These are phyloP conservation scores for Aspergillus proliferans DNA, from an alignment of 2,329 filamentous ascomycete genomes.

Conservation along the genomic window DNA sequence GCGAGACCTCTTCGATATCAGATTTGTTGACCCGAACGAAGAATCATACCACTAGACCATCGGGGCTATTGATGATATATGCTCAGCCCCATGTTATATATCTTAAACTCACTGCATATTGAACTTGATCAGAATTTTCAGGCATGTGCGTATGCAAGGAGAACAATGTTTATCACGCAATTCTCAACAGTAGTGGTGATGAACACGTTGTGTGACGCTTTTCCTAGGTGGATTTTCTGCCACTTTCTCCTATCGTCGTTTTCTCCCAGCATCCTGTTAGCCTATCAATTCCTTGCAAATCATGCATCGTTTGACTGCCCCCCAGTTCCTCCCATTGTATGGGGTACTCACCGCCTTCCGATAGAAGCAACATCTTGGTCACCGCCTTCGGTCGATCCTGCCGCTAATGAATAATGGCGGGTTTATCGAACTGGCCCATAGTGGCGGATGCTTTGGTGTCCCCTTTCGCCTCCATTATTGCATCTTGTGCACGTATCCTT, in stretches of 20 bases:
- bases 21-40: neutral
- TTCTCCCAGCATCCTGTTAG: neutral
- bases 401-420: neutral
- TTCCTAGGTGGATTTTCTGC: no score
- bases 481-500: neutral
- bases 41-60: slow-evolving; percentile 1
- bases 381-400: neutral
- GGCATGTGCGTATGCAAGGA: neutral
- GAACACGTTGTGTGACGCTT: no score
- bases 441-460: neutral
- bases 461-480: neutral
- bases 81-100: neutral
- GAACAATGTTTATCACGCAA: neutral
- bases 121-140: neutral
- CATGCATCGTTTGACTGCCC: no score
- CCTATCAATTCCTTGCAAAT: no score
- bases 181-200: neutral
- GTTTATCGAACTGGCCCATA: neutral
- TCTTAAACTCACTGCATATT: rapidly evolving
- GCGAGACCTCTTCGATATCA: neutral
- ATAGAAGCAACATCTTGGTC: neutral
- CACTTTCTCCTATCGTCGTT: neutral
- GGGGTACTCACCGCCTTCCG: neutral
- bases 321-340: neutral
- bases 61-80: neutral